These are phyloP conservation scores for Ophiostoma pallidulum DNA, from an alignment of 2,329 filamentous ascomycete species.

Conservation along the genomic window DNA sequence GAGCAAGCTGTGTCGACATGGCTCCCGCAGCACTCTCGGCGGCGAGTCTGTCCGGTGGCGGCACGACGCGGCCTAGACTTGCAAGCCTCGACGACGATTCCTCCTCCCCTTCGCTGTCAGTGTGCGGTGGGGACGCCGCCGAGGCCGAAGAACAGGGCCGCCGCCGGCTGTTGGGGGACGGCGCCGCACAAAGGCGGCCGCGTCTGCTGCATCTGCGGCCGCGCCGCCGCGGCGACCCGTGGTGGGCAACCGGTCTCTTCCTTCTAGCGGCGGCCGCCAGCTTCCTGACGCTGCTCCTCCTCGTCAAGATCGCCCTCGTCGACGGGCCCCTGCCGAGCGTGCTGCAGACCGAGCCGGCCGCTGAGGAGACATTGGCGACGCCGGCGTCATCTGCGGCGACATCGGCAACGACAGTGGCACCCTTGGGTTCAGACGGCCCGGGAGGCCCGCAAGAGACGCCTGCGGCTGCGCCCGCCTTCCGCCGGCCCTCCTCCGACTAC, in stretches of 20 bases:
- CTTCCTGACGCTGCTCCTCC: constrained; percentile 11
- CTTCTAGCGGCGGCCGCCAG: not conserved
- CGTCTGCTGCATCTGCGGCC: not conserved
- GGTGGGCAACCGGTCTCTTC: constrained; percentile 8
- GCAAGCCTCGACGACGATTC: too few relatives aligned
- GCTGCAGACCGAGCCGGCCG: not conserved
- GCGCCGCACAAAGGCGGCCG: not conserved
- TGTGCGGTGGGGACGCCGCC: too few relatives aligned
- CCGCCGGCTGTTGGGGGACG: not conserved
- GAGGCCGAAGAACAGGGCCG: not conserved
- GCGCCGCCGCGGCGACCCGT: not conserved
- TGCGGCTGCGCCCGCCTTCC: constrained; percentile 40
- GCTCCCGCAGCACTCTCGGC: not conserved
- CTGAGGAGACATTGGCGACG: not conserved
- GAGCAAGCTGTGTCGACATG: not conserved
- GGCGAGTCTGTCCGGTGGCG: not conserved
- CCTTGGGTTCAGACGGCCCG: not conserved
- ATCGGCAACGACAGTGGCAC: not conserved
- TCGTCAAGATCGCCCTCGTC: constrained; percentile 15
- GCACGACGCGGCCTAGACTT: not conserved
- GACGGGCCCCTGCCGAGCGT: not conserved
- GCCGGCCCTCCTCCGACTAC: constrained; percentile 37
- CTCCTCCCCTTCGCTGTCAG: too few relatives aligned
- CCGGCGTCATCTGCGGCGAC: not conserved
- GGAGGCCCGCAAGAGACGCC: too few relatives aligned